phyloP scores from a whole-genome alignment of 441 rosid species.

The Adansonia grandidieri region DNA sequence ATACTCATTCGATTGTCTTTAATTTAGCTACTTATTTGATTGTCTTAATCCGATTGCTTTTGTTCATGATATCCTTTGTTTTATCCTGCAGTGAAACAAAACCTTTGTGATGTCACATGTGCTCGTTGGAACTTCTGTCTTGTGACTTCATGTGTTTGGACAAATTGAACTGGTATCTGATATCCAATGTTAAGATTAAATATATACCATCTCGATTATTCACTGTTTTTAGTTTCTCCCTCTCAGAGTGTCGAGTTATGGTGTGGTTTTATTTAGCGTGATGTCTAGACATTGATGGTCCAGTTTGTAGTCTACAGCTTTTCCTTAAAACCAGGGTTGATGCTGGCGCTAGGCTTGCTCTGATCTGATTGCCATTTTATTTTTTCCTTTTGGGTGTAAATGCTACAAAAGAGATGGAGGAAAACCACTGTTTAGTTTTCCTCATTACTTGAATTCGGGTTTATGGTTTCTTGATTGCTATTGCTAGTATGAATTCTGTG shows the following conservation, averaged over 20 bases:
- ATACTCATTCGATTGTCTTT: background rate
- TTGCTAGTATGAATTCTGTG: background rate
- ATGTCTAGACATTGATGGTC: background rate
- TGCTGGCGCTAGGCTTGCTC: background rate
- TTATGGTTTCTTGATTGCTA: background rate
- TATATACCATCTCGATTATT: background rate
- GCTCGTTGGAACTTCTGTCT: background rate
- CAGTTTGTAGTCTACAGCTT: background rate
- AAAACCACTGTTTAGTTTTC: background rate
- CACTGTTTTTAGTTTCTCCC: background rate
- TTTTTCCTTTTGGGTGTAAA: background rate
- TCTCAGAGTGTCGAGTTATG: background rate
- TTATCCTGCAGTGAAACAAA: background rate
- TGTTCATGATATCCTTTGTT: background rate
- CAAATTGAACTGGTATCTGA: background rate
- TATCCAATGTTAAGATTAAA: background rate
- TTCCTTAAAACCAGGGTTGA: background rate
- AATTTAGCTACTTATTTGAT: background rate
- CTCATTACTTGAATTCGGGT: background rate
- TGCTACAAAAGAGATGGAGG: background rate
- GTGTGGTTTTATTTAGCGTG: background rate
- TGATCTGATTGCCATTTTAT: background rate
- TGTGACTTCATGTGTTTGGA: background rate
- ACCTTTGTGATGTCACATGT: background rate
- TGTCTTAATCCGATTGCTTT: background rate